Evolutionary conservation across 2,329 filamentous ascomycete genomes (phyloP), one percentile per base, ranked within the genome.

Genomic region (Penicillium sp.): DNA sequence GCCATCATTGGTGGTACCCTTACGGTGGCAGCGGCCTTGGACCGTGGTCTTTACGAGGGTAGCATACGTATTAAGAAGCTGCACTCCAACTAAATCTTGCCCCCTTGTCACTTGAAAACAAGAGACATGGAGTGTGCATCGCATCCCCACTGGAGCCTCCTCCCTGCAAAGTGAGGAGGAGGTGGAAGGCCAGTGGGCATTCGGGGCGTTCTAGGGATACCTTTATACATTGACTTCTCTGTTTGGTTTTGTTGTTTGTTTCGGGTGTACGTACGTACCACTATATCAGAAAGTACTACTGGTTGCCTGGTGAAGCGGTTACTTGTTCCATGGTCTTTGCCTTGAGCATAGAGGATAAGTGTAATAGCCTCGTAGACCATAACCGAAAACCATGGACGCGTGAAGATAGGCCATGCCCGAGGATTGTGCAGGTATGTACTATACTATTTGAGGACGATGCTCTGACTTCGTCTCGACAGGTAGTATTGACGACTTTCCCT

Each of bases 1-100:
- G 94, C 94, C 39, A 90, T 98, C 61, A 88, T 99, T 52, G 95
- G 95, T 61, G 95, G 95, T 66, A 99, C 95, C 0, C 79, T 99
- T 66, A 99, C 95, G 0, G 95, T 99, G 18, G 95, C 95, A 11
- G 95, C 96, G 6, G 95, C 95, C 4, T 81, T 99, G 35, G 95
- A 99, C 74, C 86, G 96, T 57, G 91, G 90, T 51, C 77, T 98
- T 61, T 99, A 97, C 70, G 95, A 99, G 78, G 95, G 95, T 43
- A 85, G 86, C 2, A 86, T 88, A 58, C 86, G 90, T 72, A 82
- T 98, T 64, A 96, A 90, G 85, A 99, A 99, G 84, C 77, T 96
- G 75, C 91, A 89, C 73, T 81, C 83, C 49, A 82, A 78, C 66
- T 88, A 76, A 74, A 51, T 37, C 24, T 22, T 41, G 27, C 31